Evolutionary conservation across 169 alveolate species (phyloP), one percentile per base, ranked within the genome.

Genomic region (Plasmodium yoelii): DNA sequence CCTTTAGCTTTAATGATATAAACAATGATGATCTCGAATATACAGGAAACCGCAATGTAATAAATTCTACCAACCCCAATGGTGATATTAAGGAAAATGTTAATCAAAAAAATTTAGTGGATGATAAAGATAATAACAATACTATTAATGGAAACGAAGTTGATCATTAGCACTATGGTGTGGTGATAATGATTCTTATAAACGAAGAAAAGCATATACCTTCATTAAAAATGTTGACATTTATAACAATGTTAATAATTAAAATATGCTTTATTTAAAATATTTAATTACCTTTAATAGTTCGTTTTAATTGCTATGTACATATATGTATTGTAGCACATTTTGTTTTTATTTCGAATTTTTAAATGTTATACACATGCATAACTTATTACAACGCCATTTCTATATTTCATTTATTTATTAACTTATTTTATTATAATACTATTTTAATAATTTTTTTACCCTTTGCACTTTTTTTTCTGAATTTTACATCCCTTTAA

Each of bases 1-100:
- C 90, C 15, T 82, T 82, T 39, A 82, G 86, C 56, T 82, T 82
- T 70, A 82, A 68, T 46, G 90, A 82, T 26, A 55, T 67, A 55
- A 67, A 82, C 47, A 28, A 19, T 56, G 90, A 82, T 22, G 63
- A 65, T 47, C 57, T 10, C n/a, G 59, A 12, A 51, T 51, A 57
- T 28, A 19, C 39, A 70, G 42, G 18, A 15, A 13, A 9, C 28
- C 51, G 26, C 49, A 18, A 13, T 5, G 15, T 26, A 26, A n/a
- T 63, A 63, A 56, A 34, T 34, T 34, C 42, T 34, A 34, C 42
- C 42, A 34, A 5, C 42, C 4, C 5, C 42, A 34, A 34, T 34
- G 42, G 7, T 34, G 42, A 34, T 34, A 51, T 15, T 51, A 15
- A 51, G 6, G 19, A 13, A 51, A 51, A 15, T 12, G 22, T 51